Base-by-base conservation (phyloP, 2,329 filamentous ascomycete species). In the Epichloe baconii region DNA sequence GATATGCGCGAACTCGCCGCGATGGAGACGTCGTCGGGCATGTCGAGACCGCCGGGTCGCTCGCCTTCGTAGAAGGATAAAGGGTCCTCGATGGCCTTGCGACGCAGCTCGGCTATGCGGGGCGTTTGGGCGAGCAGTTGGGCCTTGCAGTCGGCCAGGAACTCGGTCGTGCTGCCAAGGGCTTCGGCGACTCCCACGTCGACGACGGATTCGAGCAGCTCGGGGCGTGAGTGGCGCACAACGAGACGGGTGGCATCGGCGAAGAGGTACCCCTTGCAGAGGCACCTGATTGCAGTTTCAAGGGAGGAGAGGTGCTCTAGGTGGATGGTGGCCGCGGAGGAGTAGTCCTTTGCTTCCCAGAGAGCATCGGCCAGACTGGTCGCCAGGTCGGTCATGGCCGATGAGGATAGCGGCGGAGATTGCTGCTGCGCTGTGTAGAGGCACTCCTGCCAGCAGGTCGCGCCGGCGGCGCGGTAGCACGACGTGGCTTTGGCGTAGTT, bases 11-110 rank as follows among this genome's bases (percentile, higher is more conserved):
- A 95, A 49, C 72, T 77, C 0, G 90, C 86, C 0, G 93, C 93
- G 2, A 98, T 75, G 2, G 88, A 95, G 47, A 98, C 77, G 67
- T 98, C 90, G 64, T 98, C 93, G 0, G 91, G 93, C 1, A 95
- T 76, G 57, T 95, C 87, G 4, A 68, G 73, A 51, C 78, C 82
- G 5, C 73, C 73, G 4, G 71, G 71, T 5, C 79, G 73, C 58
- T 89, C 85, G 50, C 88, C 88, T 58, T 93, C 88, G 67, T 88
- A 94, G 70, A 95, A 96, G 3, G 85, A 84, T 35, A 96, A 73
- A 0, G 93, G 93, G 60, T 98, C 89, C 56, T 87, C 82, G 40
- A 78, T 77, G 50, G 94, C 94, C 62, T 88, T 90, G 49, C 75
- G 72, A 1, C 91, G 82, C 26, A 98, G 77, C 63, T 96, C 91